Evolutionary conservation across 192 early-diverging fungal species (phyloP).

Genomic region (Coemansia sp.): DNA sequence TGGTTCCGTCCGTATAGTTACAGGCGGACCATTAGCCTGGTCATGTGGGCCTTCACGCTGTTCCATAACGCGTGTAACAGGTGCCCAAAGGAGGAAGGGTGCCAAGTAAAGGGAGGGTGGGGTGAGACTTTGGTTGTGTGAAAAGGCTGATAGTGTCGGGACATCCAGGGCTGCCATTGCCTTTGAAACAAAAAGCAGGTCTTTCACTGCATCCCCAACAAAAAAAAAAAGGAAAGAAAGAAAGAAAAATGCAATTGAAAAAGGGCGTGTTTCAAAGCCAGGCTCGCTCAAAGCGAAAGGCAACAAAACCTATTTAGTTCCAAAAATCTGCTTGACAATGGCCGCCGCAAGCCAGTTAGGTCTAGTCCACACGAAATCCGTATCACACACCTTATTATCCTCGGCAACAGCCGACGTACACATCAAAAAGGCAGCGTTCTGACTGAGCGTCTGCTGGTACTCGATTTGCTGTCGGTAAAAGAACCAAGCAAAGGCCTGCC

Average conservation of each 20-base stretch:
- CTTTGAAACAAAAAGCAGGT: background rate
- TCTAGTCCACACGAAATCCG: conserved; percentile 48
- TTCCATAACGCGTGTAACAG: too few relatives aligned
- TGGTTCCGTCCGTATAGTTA: too few relatives aligned
- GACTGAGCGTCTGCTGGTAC: conserved; percentile 55
- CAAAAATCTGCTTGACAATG: conserved; percentile 38
- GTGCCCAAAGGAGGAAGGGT: too few relatives aligned
- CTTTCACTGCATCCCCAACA: background rate
- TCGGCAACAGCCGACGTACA: conserved; percentile 27
- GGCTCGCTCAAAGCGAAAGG: background rate
- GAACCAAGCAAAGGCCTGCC: conserved; percentile 56
- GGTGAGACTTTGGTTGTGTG: background rate
- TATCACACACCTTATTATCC: conserved; percentile 31
- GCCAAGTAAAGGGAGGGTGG: too few relatives aligned
- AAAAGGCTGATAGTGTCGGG: background rate
- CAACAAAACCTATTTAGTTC: background rate
- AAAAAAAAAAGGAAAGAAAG: background rate
- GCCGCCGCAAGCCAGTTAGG: conserved; percentile 47
- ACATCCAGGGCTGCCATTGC: background rate
- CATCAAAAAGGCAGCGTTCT: conserved; percentile 47
- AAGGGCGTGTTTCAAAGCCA: background rate
- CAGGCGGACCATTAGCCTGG: too few relatives aligned
- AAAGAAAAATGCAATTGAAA: background rate
- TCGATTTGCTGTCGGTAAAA: conserved; percentile 51
- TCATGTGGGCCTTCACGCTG: too few relatives aligned